Evolutionary conservation across 148 eudicot genomes (phyloP).

Genomic region (Vaccinium macrocarpon): DNA sequence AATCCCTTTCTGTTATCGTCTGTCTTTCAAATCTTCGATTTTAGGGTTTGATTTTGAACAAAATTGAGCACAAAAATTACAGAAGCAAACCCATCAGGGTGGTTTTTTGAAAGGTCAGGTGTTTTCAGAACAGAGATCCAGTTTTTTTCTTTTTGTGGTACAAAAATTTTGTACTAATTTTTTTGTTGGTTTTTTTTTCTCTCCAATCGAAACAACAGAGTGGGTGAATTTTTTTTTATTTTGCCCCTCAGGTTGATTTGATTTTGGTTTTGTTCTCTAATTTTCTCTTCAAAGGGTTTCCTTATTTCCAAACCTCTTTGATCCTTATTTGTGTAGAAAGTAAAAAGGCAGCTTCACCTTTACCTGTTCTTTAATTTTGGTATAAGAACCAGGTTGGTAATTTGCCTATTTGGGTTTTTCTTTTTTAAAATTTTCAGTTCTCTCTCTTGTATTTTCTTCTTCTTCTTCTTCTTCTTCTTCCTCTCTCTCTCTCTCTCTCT

Average conservation of each 20-base stretch:
- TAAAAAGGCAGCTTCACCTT: constrained; percentile 12
- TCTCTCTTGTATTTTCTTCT: background rate
- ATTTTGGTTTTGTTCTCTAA: too few species aligned
- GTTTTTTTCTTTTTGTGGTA: background rate
- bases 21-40: constrained; percentile 34
- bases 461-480: background rate
- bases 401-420: background rate
- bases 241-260: constrained; percentile 25
- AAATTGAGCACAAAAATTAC: background rate
- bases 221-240: constrained; percentile 42
- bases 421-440: constrained; percentile 6
- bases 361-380: constrained; percentile 28
- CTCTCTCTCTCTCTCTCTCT: background rate
- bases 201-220: constrained; percentile 17
- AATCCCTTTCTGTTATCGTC: constrained; percentile 58
- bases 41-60: constrained; percentile 25
- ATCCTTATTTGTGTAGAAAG: constrained; percentile 14
- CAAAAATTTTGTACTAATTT: background rate
- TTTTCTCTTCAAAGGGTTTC: constrained; percentile 18
- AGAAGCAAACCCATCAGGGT: constrained; percentile 21
- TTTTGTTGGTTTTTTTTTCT: background rate
- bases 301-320: constrained; percentile 26
- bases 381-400: constrained; percentile 26
- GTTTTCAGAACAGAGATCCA: constrained; percentile 56
- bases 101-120: constrained; percentile 50